Base-by-base conservation (phyloP, 768 basidiomycete genomes). In the Chlorophyllum brunneum region DNA sequence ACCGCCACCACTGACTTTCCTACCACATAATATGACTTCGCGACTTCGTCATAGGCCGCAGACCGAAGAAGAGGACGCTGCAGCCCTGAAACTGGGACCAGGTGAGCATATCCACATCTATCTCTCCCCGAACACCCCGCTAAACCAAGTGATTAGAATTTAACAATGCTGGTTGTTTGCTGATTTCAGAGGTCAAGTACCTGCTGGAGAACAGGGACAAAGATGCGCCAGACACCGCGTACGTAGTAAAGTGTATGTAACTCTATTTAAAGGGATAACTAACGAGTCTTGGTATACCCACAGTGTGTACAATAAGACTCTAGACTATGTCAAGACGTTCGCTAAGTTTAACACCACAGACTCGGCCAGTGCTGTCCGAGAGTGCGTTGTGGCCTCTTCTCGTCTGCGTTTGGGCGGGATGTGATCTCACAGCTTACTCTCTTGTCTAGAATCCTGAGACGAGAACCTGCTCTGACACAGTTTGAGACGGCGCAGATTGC, bases 401-500 rank as follows among this genome's bases (percentile, higher is more conserved):
- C 7, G 30, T 31, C 26, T 27, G 27, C 37, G n/a, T 50, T 42
- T 33, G 10, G 24, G 26, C 15, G 31, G 33, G 48, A 44, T 51
- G 15, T 20, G n/a, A 48, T 55, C 16, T 45, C 30, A 8, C 9
- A 8, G 18, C 36, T 29, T 57, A 31, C 16, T 23, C 40, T 27
- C 43, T n/a, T 9, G 30, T 34, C 24, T 57, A 92, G 91, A 63
- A 89, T 88, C 1, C 70, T 95, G 5, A 79, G 87, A 45, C 76
- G 90, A 58, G 90, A 93, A 61, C 80, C 85, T 0, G 82, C 82
- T 2, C 65, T 95, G 33, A 91, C 91, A 2, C 89, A 90, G 61
- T 95, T 94, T 59, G 93, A 95, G 72, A 88, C 88, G 3, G 92
- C 92, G 2, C 93, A 95, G 64, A 88, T 95, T 48, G 91, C 91